Evolutionary conservation across 257 asterid species (phyloP).

Genomic region (Solanum lignicaule): DNA sequence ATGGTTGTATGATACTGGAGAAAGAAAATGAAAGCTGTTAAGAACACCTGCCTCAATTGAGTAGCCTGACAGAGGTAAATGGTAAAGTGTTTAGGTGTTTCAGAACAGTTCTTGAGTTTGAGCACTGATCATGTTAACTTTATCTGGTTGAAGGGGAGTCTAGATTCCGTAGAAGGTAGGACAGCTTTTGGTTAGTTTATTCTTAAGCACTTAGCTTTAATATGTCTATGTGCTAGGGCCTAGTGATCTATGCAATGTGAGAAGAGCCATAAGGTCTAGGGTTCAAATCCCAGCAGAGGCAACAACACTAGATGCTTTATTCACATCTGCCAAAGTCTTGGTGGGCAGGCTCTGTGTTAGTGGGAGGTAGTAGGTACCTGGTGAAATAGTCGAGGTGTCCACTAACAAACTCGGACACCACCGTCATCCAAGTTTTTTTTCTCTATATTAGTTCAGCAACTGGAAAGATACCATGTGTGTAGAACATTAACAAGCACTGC

Average conservation of each 20-base stretch:
- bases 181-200: not conserved
- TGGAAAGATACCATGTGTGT: not conserved
- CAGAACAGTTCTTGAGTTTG: not conserved
- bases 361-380: not conserved
- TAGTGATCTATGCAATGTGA: not conserved
- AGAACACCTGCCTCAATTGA: not conserved
- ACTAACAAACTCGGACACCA: not conserved
- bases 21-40: not conserved
- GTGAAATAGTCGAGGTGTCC: not conserved
- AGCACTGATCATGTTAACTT: not conserved
- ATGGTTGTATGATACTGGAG: not conserved
- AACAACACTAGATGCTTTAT: not conserved
- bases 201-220: not conserved
- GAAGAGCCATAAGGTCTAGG: not conserved
- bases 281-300: not conserved
- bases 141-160: not conserved
- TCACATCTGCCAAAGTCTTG: not conserved
- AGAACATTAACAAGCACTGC: not conserved
- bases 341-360: not conserved
- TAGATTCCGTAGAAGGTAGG: not conserved
- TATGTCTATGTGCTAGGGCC: not conserved
- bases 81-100: not conserved
- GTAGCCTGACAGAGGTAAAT: not conserved
- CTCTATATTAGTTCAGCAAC: not conserved
- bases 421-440: not conserved